These are phyloP conservation scores for Fusarium citri DNA, from an alignment of 2,329 filamentous ascomycete genomes.

Conservation along the genomic window DNA sequence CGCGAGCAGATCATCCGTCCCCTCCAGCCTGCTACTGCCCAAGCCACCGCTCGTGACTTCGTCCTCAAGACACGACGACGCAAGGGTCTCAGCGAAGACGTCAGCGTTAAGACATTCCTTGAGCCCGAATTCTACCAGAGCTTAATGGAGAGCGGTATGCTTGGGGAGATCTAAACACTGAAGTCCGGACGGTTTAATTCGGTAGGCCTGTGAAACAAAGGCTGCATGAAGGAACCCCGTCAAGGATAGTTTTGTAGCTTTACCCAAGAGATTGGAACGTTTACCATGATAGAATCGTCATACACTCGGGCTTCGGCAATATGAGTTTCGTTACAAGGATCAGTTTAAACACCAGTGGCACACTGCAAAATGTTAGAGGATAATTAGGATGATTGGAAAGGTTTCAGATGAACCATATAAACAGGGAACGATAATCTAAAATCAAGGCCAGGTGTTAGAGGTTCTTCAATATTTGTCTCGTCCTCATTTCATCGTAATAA, in stretches of 20 bases:
- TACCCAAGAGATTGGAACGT: slow-evolving; percentile 25
- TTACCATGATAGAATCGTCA: slow-evolving; percentile 29
- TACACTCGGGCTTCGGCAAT: slow-evolving; percentile 34
- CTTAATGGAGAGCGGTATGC: slow-evolving; percentile 86
- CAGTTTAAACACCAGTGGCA: slow-evolving; percentile 24
- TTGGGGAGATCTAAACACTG: slow-evolving; percentile 65
- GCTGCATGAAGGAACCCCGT: slow-evolving; percentile 20
- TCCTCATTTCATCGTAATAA: slow-evolving; percentile 16
- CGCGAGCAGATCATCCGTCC: slow-evolving; percentile 84
- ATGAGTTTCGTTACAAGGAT: slow-evolving; percentile 30
- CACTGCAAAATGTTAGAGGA: slow-evolving; percentile 2
- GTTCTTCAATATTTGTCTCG: slow-evolving; percentile 12
- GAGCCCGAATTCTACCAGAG: slow-evolving; percentile 93
- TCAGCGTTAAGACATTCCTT: slow-evolving; percentile 94
- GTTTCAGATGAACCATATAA: slow-evolving; percentile 31
- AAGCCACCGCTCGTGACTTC: slow-evolving; percentile 94
- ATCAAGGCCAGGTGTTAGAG: slow-evolving; percentile 22
- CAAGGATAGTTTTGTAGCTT: slow-evolving; percentile 22
- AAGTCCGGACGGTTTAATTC: slow-evolving; percentile 9
- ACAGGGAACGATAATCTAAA: slow-evolving; percentile 22
- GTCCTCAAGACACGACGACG: slow-evolving; percentile 93
- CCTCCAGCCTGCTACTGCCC: slow-evolving; percentile 86
- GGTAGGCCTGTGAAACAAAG: slow-evolving; percentile 14
- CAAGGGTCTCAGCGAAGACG: slow-evolving; percentile 95
- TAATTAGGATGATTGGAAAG: slow-evolving; percentile 13